Conservation (phyloP, 805 yeast genomes). For the Barnettozyma californica region DNA sequence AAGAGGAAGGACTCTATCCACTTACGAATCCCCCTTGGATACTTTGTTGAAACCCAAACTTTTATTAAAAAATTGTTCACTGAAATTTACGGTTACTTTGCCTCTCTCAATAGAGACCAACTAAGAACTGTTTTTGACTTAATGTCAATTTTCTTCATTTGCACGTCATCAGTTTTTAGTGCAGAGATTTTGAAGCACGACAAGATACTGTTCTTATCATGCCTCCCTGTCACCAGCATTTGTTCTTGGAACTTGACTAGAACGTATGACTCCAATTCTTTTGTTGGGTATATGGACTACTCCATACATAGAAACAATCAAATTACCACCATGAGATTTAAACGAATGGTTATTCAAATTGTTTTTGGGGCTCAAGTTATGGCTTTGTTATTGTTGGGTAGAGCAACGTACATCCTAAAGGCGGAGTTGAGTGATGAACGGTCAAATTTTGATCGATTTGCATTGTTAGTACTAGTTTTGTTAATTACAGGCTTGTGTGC, state of each 20-base stretch:
- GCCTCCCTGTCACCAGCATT: slow-evolving; percentile 1
- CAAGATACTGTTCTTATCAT: slow-evolving; percentile 11
- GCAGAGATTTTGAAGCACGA: slow-evolving; percentile 11
- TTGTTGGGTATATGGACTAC: background rate
- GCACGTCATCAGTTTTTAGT: slow-evolving; percentile 13
- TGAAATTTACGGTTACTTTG: background rate
- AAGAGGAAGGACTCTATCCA: slow-evolving; percentile 6
- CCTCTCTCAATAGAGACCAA: slow-evolving; percentile 3
- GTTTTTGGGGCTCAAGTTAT: slow-evolving; percentile 2
- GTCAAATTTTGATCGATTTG: slow-evolving; percentile 6
- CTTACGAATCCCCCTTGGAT: slow-evolving; percentile 7
- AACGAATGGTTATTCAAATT: background rate
- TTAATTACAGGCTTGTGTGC: slow-evolving; percentile 4
- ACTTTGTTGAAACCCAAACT: background rate
- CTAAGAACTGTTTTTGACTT: slow-evolving; percentile 3
- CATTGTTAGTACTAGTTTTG: slow-evolving; percentile 1
- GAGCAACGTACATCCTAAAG: slow-evolving; percentile 6
- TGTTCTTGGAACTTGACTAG: slow-evolving; percentile 1
- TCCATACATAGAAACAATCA: background rate
- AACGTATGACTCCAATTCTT: background rate
- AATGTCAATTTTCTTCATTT: slow-evolving; percentile 8
- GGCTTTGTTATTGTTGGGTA: slow-evolving; percentile 3
- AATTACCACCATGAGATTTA: background rate
- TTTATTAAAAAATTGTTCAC: slow-evolving; percentile 1
- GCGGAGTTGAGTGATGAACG: background rate